phyloP scores from a whole-genome alignment of 768 basidiomycete genomes.

The Suillus weaverae region DNA sequence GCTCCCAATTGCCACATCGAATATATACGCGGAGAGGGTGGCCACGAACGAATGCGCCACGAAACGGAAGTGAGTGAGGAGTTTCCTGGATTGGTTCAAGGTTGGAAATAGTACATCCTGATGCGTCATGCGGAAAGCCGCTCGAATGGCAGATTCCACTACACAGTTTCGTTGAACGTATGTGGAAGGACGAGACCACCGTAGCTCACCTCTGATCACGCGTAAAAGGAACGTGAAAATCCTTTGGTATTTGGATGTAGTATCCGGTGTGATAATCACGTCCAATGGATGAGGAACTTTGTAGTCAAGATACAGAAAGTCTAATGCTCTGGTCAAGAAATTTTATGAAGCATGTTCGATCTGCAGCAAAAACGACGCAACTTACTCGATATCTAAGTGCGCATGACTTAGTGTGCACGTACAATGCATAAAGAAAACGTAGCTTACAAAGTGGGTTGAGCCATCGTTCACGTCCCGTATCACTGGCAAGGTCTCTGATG shows the following conservation, averaged over 20 bases:
- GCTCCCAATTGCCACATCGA: conserved; percentile 78
- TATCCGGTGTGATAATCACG: conserved; percentile 65
- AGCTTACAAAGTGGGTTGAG: conserved; percentile 76
- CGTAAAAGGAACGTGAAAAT: conserved; percentile 80
- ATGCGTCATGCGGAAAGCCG: conserved; percentile 65
- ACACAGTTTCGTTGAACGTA: conserved; percentile 8
- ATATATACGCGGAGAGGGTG: conserved; percentile 68
- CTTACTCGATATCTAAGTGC: conserved; percentile 49
- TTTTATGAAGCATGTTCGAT: background rate
- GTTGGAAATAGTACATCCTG: conserved; percentile 58
- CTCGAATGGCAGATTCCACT: conserved; percentile 70
- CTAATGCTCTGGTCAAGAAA: conserved; percentile 60
- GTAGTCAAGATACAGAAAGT: conserved; percentile 90
- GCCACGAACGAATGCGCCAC: conserved; percentile 68
- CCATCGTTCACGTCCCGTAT: conserved; percentile 72
- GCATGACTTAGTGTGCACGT: background rate
- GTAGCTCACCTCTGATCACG: conserved; percentile 66
- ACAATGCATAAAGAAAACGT: background rate
- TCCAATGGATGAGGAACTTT: conserved; percentile 81
- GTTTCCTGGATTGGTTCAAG: conserved; percentile 47
- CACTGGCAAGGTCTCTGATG: conserved; percentile 68
- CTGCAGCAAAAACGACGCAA: conserved; percentile 14
- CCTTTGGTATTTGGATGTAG: conserved; percentile 84
- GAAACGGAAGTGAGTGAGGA: conserved; percentile 72
- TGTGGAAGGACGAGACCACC: background rate